phyloP scores from a whole-genome alignment of 768 basidiomycete genomes.

The Phylloporus rhodoxanthus region DNA sequence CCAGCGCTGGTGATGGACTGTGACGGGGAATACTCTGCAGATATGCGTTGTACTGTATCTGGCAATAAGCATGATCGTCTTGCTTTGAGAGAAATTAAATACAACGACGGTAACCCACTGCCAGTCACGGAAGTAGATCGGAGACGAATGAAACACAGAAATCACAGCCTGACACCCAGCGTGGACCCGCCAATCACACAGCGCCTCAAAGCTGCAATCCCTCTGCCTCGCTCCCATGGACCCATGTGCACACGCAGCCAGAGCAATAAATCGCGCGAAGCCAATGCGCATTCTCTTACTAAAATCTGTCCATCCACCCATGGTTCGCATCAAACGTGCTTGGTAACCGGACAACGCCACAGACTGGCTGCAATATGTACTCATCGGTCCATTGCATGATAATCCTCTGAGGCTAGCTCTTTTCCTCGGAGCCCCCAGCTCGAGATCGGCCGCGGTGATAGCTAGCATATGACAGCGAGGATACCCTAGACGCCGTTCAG shows the following conservation, averaged over 20 bases:
- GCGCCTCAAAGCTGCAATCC: too few species aligned
- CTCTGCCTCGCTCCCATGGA: not conserved
- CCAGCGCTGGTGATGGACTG: slow-evolving; percentile 9
- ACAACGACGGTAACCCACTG: too few species aligned
- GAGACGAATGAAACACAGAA: not conserved
- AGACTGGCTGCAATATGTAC: slow-evolving; percentile 11
- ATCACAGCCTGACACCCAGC: too few species aligned
- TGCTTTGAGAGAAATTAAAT: not conserved
- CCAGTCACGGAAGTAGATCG: not conserved
- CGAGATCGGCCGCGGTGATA: slow-evolving; percentile 27
- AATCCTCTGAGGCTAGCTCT: too few species aligned
- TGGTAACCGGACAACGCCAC: not conserved
- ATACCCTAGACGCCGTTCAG: slow-evolving; percentile 12
- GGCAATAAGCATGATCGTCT: not conserved
- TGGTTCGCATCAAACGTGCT: not conserved
- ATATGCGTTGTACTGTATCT: not conserved
- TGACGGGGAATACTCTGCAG: not conserved
- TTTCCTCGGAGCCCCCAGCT: slow-evolving; percentile 21
- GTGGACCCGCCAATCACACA: too few species aligned
- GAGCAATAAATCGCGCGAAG: slow-evolving; percentile 28
- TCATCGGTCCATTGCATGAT: too few species aligned
- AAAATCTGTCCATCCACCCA: slow-evolving; percentile 3
- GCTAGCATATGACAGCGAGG: not conserved
- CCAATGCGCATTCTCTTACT: slow-evolving; percentile 13
- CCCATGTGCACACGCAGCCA: not conserved